Evolutionary conservation across 495 filamentous ascomycete species (phyloP), one percentile per base, ranked within the genome.

Genomic region (Penicillium roqueforti): DNA sequence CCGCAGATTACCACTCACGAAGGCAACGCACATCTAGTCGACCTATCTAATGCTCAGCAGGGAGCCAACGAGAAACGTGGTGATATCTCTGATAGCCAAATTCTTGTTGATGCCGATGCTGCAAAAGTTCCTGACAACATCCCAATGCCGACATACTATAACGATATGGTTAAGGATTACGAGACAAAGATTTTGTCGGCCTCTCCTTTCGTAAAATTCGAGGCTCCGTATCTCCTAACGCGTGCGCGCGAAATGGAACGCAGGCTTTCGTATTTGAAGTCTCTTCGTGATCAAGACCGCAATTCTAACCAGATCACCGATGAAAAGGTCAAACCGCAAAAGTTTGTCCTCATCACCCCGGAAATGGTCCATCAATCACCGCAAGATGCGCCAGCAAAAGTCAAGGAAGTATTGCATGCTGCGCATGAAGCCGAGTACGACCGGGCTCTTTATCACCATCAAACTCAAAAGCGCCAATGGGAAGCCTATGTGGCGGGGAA

Each of bases 381-480:
- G 10, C 83, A 86, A 47, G 83, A 83, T 57, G 86, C 88, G 4
- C 87, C 91, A 2, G 83, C 82, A 16, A 89, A 95, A 62, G 86
- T 97, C 40, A 89, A 89, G 67, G 95, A 99, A 66, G 88, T 97
- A 36, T 70, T 99, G 22, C 88, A 90, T 63, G 95, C 93, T 29
- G 91, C 96, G 14, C 91, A 97, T 68, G 88, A 96, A 62, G 89
- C 91, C 14, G 95, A 99, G 62, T 97, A 96, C 61, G 93, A 97
- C 66, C 92, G 92, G 69, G 92, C 92, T 10, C 69, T 95, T 31
- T 89, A 97, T 67, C 90, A 91, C 53, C 97, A 97, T 64, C 82
- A 90, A 66, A 97, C 92, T 0, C 93, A 97, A 68, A 95, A 90
- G 52, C 80, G 87, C 40, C 91, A 96, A 56, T 97, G 93, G 92